Base-by-base conservation (phyloP, 768 basidiomycete genomes). In the Auriscalpium orientale region DNA sequence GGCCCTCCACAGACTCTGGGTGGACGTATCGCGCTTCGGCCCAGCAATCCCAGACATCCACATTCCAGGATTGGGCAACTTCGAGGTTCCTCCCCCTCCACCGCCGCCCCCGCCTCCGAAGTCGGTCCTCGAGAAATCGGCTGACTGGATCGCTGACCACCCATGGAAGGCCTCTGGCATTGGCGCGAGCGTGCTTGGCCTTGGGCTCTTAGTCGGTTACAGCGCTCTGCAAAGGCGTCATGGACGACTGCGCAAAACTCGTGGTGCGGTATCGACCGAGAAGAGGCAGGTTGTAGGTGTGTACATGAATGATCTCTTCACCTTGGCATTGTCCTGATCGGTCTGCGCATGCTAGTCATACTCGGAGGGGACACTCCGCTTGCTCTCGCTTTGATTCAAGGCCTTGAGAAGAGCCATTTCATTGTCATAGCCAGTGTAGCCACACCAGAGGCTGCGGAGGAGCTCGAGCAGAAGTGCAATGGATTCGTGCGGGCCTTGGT, bases 401-500 rank as follows among this genome's bases (percentile, higher is more conserved):
- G 85, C 53, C 74, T 95, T 46, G 89, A 92, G 71, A 77, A 75
- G 64, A 80, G 83, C 58, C 91, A 89, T 0, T 94, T 87, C 64
- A 87, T 93, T 62, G 85, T 95, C 38, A 83, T 95, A 59, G 76
- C 84, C 4, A 93, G 87, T 58, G 91, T 92, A 16, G 73, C 83
- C 0, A 82, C 79, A 6, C 79, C 84, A 0, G 84, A 85, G 53
- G 81, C 81, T n/a, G 83, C 82, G 37, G 74, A 79, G 15, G 72
- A 70, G 15, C 71, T 94, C 46, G 91, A 95, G 67, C 74, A 72
- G 37, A 72, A 74, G 58, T 80, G 82, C 22, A 76, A 84, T 59
- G 93, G 93, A 28, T 92, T 81, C 68, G 80, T 92, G 55, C 84
- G 85, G 51, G 91, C 86, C 0, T 79, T 93, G 55, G 83, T 94